Evolutionary conservation across 2,329 filamentous ascomycete species (phyloP), one percentile per base, ranked within the genome.

Genomic region (Fusarium sp.): DNA sequence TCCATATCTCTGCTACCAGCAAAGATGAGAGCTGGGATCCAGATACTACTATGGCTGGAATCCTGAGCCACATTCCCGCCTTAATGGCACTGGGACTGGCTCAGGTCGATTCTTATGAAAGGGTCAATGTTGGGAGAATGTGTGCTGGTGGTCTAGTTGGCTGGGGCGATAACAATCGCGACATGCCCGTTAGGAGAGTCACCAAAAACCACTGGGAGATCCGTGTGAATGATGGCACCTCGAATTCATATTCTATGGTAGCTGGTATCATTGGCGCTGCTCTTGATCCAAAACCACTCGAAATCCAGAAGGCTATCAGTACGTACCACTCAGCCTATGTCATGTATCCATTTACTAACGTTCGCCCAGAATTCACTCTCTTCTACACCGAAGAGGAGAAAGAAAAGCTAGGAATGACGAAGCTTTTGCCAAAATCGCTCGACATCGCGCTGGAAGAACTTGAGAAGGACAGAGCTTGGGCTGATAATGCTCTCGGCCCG

Each of bases 171-270:
- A 62, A 62, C 3, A 47, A 62, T 5, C 23, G 59, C 0, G 59
- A 62, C 5, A 62, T 62, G 57, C 59, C 59, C 1, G 10, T 62
- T 2, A 47, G 59, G n/a, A 56, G 57, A 56, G 37, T 56, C 2
- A 20, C 43, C 3, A 44, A 32, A 5, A 62, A 56, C 5, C 59
- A 62, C 11, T 62, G 57, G 59, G 59, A 62, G 5, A 30, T 62
- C 2, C 20, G 59, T 0, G 7, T 62, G 4, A 62, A 44, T 2
- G 59, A 62, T 3, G 57, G 43, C 2, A 62, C 59, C 0, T 62
- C 59, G 0, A 62, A 62, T 4, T 32, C 57, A 3, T 48, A 62
- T 6, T 57, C 49, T 5, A 62, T 62, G 59, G 43, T 56, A 0
- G 57, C 57, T 0, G 58, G 46, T 2, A 33, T 56, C 9, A 62